Conservation (phyloP, 2,329 filamentous ascomycete genomes). For the Didymella arachidicola region DNA sequence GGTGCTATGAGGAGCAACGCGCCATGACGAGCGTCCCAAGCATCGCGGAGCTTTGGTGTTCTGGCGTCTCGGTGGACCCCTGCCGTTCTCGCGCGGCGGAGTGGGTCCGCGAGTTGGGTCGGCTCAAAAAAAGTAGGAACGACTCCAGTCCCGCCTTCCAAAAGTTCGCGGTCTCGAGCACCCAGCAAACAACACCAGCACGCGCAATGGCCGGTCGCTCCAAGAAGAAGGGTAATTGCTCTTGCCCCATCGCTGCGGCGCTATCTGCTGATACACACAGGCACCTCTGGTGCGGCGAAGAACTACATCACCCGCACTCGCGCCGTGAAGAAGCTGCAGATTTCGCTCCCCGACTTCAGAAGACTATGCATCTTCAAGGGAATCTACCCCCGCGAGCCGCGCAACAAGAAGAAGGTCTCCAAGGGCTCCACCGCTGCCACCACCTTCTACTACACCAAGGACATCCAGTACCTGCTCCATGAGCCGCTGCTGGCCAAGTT, state of each 20-base stretch:
- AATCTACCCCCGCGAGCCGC: slow-evolving; percentile 96
- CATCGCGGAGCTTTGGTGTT: slow-evolving; percentile 13
- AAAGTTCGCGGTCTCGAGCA: slow-evolving; percentile 19
- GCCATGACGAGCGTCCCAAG: slow-evolving; percentile 23
- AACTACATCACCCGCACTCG: slow-evolving; percentile 98
- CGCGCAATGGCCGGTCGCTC: slow-evolving; percentile 47
- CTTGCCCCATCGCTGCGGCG: not conserved
- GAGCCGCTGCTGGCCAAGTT: slow-evolving; percentile 94
- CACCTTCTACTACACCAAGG: slow-evolving; percentile 91
- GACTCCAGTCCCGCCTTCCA: slow-evolving; percentile 19
- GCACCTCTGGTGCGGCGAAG: slow-evolving; percentile 89
- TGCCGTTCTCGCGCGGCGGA: slow-evolving; percentile 26
- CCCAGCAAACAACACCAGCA: slow-evolving; percentile 9
- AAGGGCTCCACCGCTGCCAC: slow-evolving; percentile 90
- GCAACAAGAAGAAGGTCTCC: slow-evolving; percentile 95
- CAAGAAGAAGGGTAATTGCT: slow-evolving; percentile 69
- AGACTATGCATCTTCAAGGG: slow-evolving; percentile 99
- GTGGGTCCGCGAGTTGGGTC: slow-evolving; percentile 29
- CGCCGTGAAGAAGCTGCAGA: slow-evolving; percentile 96
- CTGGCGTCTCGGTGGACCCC: slow-evolving; percentile 23
- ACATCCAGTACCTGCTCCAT: slow-evolving; percentile 97
- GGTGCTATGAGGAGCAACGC: slow-evolving; percentile 13
- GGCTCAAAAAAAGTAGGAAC: slow-evolving; percentile 23
- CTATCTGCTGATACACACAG: slow-evolving; percentile 51
- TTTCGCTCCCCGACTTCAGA: slow-evolving; percentile 96